Evolutionary conservation across 2,329 filamentous ascomycete genomes (phyloP), one percentile per base, ranked within the genome.

Genomic region (Xylariales sp.): DNA sequence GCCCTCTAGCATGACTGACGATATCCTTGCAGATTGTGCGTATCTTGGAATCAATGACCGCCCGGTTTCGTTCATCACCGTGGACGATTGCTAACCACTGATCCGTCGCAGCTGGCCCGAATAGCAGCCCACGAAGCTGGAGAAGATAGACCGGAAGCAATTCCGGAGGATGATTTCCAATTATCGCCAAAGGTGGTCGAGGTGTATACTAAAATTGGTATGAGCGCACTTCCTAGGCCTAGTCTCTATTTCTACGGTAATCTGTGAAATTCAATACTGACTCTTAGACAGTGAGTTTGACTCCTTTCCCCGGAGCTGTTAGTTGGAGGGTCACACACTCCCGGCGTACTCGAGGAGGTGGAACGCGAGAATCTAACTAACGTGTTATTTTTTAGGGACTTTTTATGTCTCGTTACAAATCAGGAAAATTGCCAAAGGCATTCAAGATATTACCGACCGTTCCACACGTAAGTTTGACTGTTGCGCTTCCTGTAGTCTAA

Each of bases 391-490:
- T 18, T 2, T 28, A 70, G 94, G 68, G 68, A 10, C 54, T 70
- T 72, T 91, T 98, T 68, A 86, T 99, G 67, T 94, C 93, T 32
- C 89, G 95, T 71, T 98, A 97, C 84, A 97, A 97, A 81, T 95
- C 92, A 14, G 96, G 96, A n/a, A 95, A 95, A 72, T 86, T 99
- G 39, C 96, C 96, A 23, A 99, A 99, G 81, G 95, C 95, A 0
- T 97, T 99, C 86, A 98, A 98, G 81, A 94, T 98, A 71, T 87
- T 99, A 8, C 96, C 96, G 2, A 94, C 94, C 0, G 89, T 98
- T 14, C 94, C 94, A 7, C 89, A 96, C 18, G 67, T 69, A 62
- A 66, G 67, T 64, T 48, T 49, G 1, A 39, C 8, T 53, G 16
- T 54, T 54, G 1, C 12, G 2, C 18, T 34, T 30, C 7, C 14